Conservation (phyloP, 1,284 basidiomycete genomes). For the Macrocybe sp. region DNA sequence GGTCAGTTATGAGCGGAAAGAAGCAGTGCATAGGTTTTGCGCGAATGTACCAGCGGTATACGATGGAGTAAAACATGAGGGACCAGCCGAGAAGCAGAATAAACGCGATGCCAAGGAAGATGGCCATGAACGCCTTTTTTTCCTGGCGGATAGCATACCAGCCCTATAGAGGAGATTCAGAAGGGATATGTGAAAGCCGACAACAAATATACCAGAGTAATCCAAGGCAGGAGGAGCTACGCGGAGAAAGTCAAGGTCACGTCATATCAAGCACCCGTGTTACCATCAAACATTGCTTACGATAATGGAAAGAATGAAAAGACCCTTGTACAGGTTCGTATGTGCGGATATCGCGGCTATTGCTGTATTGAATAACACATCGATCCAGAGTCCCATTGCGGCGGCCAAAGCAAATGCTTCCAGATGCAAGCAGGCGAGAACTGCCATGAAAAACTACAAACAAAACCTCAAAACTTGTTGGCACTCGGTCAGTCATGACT, state of each 20-base stretch:
- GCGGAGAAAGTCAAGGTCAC: not conserved
- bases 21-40: not conserved
- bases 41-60: slow-evolving; percentile 41
- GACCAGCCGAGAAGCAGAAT: slow-evolving; percentile 37
- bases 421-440: slow-evolving; percentile 53
- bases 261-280: not conserved
- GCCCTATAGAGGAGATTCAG: slow-evolving; percentile 30
- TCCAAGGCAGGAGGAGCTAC: slow-evolving; percentile 50
- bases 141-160: slow-evolving; percentile 49
- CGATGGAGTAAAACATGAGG: slow-evolving; percentile 48
- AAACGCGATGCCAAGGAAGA: slow-evolving; percentile 38
- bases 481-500: slow-evolving; percentile 2
- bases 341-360: slow-evolving; percentile 39
- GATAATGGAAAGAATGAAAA: slow-evolving; percentile 40
- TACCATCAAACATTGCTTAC: slow-evolving; percentile 22
- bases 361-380: slow-evolving; percentile 43
- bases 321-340: slow-evolving; percentile 35
- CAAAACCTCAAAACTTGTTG: not conserved
- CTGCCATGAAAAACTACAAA: slow-evolving; percentile 45
- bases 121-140: slow-evolving; percentile 33
- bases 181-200: not conserved
- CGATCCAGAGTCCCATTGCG: slow-evolving; percentile 49
- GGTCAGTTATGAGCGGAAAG: not conserved
- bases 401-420: slow-evolving; percentile 48
- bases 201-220: slow-evolving; percentile 29